Conservation (phyloP, 257 asterid genomes). For the Scutellaria barbata region DNA sequence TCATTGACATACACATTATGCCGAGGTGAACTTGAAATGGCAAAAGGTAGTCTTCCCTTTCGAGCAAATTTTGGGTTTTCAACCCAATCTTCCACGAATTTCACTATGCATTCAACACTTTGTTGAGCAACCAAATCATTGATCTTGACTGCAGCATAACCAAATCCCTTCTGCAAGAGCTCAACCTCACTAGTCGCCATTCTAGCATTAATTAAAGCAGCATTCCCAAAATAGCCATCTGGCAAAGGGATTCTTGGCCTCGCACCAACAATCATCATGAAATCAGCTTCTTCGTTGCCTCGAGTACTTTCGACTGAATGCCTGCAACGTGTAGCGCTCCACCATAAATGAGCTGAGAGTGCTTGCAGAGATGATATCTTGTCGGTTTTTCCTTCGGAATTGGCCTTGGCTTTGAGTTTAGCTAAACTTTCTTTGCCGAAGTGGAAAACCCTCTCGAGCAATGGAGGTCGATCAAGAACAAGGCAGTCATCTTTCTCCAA, state of each 20-base stretch:
- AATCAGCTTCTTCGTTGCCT: neutral
- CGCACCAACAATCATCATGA: neutral
- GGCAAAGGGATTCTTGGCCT: constrained; percentile 37
- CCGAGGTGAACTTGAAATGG: constrained; percentile 53
- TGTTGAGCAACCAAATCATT: constrained; percentile 35
- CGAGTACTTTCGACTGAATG: no score
- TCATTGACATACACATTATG: constrained; percentile 56
- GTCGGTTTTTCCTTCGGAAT: constrained; percentile 29
- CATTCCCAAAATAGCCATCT: constrained; percentile 33
- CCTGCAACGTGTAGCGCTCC: constrained; percentile 22
- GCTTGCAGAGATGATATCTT: constrained; percentile 54
- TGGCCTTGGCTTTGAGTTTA: constrained; percentile 46
- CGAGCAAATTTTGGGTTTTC: constrained; percentile 18
- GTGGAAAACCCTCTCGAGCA: constrained; percentile 39
- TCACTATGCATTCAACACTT: constrained; percentile 14
- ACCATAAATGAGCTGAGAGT: constrained; percentile 50
- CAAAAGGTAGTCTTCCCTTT: neutral
- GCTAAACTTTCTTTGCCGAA: constrained; percentile 39
- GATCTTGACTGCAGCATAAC: constrained; percentile 39
- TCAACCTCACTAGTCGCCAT: neutral
- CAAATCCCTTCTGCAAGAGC: constrained; percentile 32
- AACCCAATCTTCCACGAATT: constrained; percentile 37
- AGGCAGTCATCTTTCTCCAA: neutral
- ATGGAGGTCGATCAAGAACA: neutral
- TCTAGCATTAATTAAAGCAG: neutral